Conservation (phyloP, 2,329 filamentous ascomycete genomes). For the Penicillium sclerotigenum region DNA sequence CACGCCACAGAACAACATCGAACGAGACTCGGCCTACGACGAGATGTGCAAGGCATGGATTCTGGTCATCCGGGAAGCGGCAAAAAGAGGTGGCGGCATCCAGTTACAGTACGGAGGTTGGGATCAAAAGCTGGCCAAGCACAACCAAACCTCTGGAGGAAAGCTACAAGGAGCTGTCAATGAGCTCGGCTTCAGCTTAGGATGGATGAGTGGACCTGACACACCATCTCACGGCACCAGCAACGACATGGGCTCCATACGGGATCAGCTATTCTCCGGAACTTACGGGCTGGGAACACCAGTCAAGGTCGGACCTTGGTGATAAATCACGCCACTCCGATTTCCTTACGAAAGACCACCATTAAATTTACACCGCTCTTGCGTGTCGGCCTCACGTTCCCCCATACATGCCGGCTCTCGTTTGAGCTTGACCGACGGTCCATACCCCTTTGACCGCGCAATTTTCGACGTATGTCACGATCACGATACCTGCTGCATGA, state of each 20-base stretch:
- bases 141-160: slow-evolving; percentile 82
- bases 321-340: slow-evolving; percentile 21
- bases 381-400: slow-evolving; percentile 11
- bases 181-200: slow-evolving; percentile 69
- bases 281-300: slow-evolving; percentile 55
- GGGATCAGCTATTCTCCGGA: slow-evolving; percentile 56
- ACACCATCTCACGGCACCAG: slow-evolving; percentile 28
- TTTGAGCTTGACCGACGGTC: slow-evolving; percentile 18
- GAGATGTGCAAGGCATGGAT: slow-evolving; percentile 94
- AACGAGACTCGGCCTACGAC: slow-evolving; percentile 94
- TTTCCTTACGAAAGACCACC: slow-evolving; percentile 4
- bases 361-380: slow-evolving; percentile 8
- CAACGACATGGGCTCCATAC: slow-evolving; percentile 48
- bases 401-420: slow-evolving; percentile 13
- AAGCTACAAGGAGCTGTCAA: slow-evolving; percentile 76
- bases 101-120: slow-evolving; percentile 84
- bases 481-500: slow-evolving; percentile 47
- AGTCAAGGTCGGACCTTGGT: slow-evolving; percentile 58
- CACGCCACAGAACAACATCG: slow-evolving; percentile 79
- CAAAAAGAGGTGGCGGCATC: slow-evolving; percentile 87
- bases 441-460: slow-evolving; percentile 28
- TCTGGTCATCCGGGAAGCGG: slow-evolving; percentile 82
- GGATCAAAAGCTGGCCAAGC: slow-evolving; percentile 82
- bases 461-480: slow-evolving; percentile 40
- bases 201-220: slow-evolving; percentile 65